These are phyloP conservation scores for Pseudotsuga menziesii DNA, from an alignment of 75 land plant species.

Conservation along the genomic window DNA sequence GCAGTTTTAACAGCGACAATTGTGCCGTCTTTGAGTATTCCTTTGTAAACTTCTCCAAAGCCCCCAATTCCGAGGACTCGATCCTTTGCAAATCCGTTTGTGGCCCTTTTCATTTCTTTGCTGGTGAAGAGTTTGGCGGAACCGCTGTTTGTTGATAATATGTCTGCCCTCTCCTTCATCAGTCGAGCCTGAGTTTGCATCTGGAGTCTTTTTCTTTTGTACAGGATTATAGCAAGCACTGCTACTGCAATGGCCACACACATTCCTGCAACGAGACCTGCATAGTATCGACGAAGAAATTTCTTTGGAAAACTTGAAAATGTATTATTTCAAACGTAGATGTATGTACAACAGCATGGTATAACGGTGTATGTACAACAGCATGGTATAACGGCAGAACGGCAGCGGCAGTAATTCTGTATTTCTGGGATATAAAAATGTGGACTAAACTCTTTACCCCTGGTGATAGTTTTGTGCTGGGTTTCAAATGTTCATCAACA, in stretches of 20 bases:
- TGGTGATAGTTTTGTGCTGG: no score
- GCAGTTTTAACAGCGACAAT: conserved; percentile 55
- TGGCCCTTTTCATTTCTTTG: conserved; percentile 55
- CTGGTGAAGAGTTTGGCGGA: conserved; percentile 50
- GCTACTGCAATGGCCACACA: conserved; percentile 15
- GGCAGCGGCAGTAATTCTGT: no score
- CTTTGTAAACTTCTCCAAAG: conserved; percentile 65
- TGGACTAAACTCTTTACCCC: no score
- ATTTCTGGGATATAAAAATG: no score
- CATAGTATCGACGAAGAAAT: background rate
- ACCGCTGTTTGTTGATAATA: conserved; percentile 27
- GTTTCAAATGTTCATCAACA: no score
- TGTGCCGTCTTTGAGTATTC: conserved; percentile 47
- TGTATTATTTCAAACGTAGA: no score
- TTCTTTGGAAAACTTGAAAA: no score
- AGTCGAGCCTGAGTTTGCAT: conserved; percentile 37
- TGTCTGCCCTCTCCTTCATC: conserved; percentile 32
- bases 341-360: no score
- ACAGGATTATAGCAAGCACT: conserved; percentile 14
- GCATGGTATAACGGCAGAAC: no score
- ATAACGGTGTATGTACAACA: no score
- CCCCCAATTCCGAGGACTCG: conserved; percentile 61
- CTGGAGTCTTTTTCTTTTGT: conserved; percentile 26
- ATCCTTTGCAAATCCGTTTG: conserved; percentile 46
- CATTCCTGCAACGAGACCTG: conserved; percentile 38